A percentile compares a stretch with the other conserved stretches of the same genome.
Evolutionary conservation across 345 rosid species (phyloP).

Genomic region (Dimocarpus longan): DNA sequence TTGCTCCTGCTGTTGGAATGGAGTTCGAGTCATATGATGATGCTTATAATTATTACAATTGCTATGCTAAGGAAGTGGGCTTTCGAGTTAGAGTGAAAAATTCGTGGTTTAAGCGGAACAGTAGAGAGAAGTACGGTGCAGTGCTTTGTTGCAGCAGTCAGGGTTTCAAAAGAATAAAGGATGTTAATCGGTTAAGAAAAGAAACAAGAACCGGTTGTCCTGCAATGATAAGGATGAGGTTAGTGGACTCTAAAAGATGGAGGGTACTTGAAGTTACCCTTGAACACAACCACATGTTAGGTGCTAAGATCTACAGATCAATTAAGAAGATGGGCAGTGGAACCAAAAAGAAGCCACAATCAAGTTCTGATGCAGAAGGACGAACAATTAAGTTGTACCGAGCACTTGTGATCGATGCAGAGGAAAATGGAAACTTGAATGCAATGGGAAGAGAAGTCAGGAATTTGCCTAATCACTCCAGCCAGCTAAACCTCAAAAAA

Average conservation of each 20-base stretch:
- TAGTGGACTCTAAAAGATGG: slow-evolving; percentile 80
- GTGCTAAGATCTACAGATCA: slow-evolving; percentile 45
- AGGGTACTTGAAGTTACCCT: slow-evolving; percentile 63
- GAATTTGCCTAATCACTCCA: slow-evolving; percentile 26
- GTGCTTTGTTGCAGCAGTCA: slow-evolving; percentile 83
- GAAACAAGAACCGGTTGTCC: slow-evolving; percentile 87
- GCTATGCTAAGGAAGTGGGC: slow-evolving; percentile 74
- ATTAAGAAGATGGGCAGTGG: slow-evolving; percentile 49
- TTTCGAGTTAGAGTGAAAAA: slow-evolving; percentile 79
- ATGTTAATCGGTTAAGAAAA: slow-evolving; percentile 61
- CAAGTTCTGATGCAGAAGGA: slow-evolving; percentile 54
- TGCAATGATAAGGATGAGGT: slow-evolving; percentile 77
- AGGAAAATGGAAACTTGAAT: slow-evolving; percentile 41
- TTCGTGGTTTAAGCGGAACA: slow-evolving; percentile 84
- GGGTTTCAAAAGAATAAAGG: slow-evolving; percentile 73
- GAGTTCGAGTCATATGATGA: slow-evolving; percentile 83
- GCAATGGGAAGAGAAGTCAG: slow-evolving; percentile 38
- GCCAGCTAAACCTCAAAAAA: slow-evolving; percentile 51
- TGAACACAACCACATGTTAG: slow-evolving; percentile 73
- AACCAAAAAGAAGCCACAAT: slow-evolving; percentile 47
- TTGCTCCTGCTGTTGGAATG: slow-evolving; percentile 77
- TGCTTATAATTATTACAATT: slow-evolving; percentile 77
- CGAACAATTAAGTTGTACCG: slow-evolving; percentile 58
- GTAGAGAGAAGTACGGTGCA: slow-evolving; percentile 74
- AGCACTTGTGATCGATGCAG: slow-evolving; percentile 56